Conservation (phyloP, 2,329 filamentous ascomycete species). For the Dactylellina haptotyla region DNA sequence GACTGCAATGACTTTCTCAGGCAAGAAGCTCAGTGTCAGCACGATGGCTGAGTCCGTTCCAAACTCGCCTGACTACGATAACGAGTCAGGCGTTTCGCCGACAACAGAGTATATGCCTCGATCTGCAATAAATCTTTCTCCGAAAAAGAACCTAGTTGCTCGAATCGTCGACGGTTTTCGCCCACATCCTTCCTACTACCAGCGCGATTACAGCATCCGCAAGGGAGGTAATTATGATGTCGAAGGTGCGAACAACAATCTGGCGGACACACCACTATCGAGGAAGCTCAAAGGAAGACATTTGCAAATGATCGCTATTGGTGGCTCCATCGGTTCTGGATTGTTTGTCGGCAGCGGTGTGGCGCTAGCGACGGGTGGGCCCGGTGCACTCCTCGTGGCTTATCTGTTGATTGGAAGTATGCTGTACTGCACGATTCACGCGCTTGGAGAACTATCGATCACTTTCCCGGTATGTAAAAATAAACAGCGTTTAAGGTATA, state of each 20-base stretch:
- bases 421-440: slow-evolving; percentile 91
- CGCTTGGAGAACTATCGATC: slow-evolving; percentile 89
- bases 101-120: slow-evolving; percentile 29
- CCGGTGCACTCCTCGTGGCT: slow-evolving; percentile 80
- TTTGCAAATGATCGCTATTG: slow-evolving; percentile 97
- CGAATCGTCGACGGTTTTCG: slow-evolving; percentile 39
- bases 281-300: slow-evolving; percentile 84
- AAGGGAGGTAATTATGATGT: slow-evolving; percentile 54
- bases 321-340: slow-evolving; percentile 87
- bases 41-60: slow-evolving; percentile 47
- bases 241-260: slow-evolving; percentile 56
- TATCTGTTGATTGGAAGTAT: slow-evolving; percentile 83
- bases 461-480: slow-evolving; percentile 76
- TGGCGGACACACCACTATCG: slow-evolving; percentile 72
- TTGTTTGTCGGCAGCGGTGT: slow-evolving; percentile 85
- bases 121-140: neutral
- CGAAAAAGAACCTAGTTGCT: slow-evolving; percentile 6
- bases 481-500: neutral
- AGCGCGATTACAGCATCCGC: slow-evolving; percentile 19
- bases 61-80: slow-evolving; percentile 28
- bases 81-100: slow-evolving; percentile 29
- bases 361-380: slow-evolving; percentile 77
- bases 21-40: slow-evolving; percentile 51
- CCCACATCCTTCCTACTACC: slow-evolving; percentile 42
- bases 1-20: slow-evolving; percentile 20